These are phyloP conservation scores for Nitzschia sp. DNA, from an alignment of 108 stramenopile species.

Conservation along the genomic window DNA sequence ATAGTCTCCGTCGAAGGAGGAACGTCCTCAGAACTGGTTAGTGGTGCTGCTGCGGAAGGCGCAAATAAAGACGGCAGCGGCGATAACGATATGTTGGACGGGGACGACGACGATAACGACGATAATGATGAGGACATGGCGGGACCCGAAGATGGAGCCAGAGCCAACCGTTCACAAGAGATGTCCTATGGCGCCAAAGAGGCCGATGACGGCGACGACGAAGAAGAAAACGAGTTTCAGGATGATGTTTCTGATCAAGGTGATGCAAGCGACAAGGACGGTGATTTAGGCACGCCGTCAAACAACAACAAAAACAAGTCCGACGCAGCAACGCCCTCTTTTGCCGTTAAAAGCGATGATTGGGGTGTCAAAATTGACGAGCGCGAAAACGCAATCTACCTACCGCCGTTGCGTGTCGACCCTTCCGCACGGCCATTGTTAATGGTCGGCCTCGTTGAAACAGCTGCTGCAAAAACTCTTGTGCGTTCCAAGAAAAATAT, in stretches of 20 bases:
- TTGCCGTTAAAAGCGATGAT: neutral
- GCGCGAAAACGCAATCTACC: conserved; percentile 54
- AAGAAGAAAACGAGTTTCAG: conserved; percentile 59
- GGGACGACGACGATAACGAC: conserved; percentile 79
- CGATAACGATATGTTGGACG: conserved; percentile 13
- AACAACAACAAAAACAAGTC: neutral
- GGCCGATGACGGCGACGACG: conserved; percentile 77
- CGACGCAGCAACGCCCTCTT: neutral
- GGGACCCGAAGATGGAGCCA: conserved; percentile 47
- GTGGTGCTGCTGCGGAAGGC: neutral
- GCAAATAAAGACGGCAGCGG: neutral
- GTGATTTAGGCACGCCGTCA: conserved; percentile 19
- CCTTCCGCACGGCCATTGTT: conserved; percentile 91
- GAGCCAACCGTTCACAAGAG: conserved; percentile 27
- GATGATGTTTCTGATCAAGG: conserved; percentile 55
- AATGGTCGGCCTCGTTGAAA: conserved; percentile 96
- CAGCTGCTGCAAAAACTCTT: conserved; percentile 76
- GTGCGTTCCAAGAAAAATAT: conserved; percentile 86
- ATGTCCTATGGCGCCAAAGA: conserved; percentile 69
- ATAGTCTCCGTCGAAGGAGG: conserved; percentile 64
- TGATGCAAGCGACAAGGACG: conserved; percentile 68
- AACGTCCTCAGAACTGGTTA: conserved; percentile 28
- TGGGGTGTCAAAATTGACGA: conserved; percentile 35
- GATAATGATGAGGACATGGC: conserved; percentile 51
- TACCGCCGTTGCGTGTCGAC: conserved; percentile 73